These are phyloP conservation scores for Pichia sporocuriosa DNA, from an alignment of 805 yeast species.

Conservation along the genomic window DNA sequence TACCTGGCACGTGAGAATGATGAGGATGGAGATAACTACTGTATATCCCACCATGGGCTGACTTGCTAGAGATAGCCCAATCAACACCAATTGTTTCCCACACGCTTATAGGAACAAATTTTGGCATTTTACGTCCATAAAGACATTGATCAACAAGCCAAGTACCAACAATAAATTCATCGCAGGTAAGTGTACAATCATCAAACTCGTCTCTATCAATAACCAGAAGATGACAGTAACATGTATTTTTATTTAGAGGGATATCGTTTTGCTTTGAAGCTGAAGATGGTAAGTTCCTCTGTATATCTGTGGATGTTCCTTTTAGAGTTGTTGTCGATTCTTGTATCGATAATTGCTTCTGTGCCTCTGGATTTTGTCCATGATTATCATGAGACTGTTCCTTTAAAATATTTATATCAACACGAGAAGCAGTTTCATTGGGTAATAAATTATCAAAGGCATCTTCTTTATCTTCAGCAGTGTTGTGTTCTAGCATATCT, in stretches of 20 bases:
- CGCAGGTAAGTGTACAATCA: slow-evolving; percentile 72
- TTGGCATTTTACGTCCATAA: slow-evolving; percentile 87
- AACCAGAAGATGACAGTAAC: background rate
- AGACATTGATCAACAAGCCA: slow-evolving; percentile 96
- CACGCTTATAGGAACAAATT: slow-evolving; percentile 53
- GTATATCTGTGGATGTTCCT: too few species aligned
- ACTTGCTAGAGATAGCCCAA: slow-evolving; percentile 1
- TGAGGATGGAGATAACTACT: too few species aligned
- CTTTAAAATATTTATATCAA: too few species aligned
- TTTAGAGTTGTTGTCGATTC: too few species aligned
- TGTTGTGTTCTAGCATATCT: background rate
- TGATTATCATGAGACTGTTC: too few species aligned
- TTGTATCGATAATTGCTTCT: too few species aligned
- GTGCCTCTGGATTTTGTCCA: too few species aligned
- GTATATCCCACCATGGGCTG: too few species aligned
- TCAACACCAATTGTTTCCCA: slow-evolving; percentile 46
- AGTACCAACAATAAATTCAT: slow-evolving; percentile 91
- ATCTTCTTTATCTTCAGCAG: background rate
- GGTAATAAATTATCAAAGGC: too few species aligned
- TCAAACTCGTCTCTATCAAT: slow-evolving; percentile 48
- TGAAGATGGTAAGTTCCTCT: too few species aligned
- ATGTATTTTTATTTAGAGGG: background rate
- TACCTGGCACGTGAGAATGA: background rate
- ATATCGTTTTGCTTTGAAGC: too few species aligned
- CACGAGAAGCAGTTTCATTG: too few species aligned